Base-by-base conservation (phyloP, 768 basidiomycete genomes). In the Scleroderma citrinum region DNA sequence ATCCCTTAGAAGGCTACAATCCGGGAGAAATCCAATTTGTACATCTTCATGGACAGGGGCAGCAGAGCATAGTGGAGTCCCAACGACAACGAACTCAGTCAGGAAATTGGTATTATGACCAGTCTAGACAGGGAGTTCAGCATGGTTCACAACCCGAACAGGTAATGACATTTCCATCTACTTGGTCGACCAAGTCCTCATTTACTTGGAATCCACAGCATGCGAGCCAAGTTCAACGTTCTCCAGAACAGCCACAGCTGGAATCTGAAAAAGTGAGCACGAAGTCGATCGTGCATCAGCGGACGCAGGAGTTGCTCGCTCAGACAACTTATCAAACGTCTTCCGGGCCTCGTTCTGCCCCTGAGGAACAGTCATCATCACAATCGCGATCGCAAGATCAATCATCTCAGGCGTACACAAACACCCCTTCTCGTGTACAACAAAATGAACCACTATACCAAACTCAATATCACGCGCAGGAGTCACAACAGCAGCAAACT, bases 261-360 rank as follows among this genome's bases (percentile, higher is more conserved):
- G n/a, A 23, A 44, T 5, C 5, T 24, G 14, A 42, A 16, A 20
- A n/a, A 41, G 16, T n/a, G 23, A 41, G 16, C 11, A 20, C 50
- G 5, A 56, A 51, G 38, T 55, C 45, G 3, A 47, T 63, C 7
- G 38, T 55, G 8, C 60, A 44, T 16, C 60, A 55, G 43, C 62
- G 62, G 0, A 26, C 64, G 3, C 62, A 62, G 30, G 53, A 63
- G n/a, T 23, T 63, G 19, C 60, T 63, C 17, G 56, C 60, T 1
- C 29, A 48, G 10, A 16, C n/a, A 7, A 23, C 31, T 13, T 17
- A 55, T 5, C 5, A 21, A 8, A 32, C 44, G 26, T 23, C 40
- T 11, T 44, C 47, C 32, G 41, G 36, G 1, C 44, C 51, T 31
- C 35, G 36, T 1, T 42, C 0, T 30, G 5, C 44, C 32, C 12